Percentiles rank a stretch among this genome's conserved stretches.
Conservation (phyloP, 2,329 filamentous ascomycete species). For the Ceratocystis smalleyi region DNA sequence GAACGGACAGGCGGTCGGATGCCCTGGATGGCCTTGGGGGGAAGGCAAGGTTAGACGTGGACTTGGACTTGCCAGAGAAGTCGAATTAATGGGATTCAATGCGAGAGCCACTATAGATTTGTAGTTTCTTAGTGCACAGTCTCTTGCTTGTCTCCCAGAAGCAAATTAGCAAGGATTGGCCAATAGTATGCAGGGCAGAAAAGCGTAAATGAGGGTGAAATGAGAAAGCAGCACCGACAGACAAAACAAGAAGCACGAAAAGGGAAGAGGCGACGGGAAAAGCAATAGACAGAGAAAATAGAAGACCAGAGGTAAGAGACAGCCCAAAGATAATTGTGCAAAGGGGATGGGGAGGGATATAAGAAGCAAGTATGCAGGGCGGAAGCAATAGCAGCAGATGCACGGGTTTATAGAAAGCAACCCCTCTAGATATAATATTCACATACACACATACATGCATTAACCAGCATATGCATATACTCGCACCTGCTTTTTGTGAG, state of each 20-base stretch:
- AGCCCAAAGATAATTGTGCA: too few relatives aligned
- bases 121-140: neutral
- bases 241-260: neutral
- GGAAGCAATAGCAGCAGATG: neutral
- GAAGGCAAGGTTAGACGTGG: neutral
- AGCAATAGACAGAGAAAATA: neutral
- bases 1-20: neutral
- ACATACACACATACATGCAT: neutral
- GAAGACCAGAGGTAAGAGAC: too few relatives aligned
- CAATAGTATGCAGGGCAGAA: neutral
- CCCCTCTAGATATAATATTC: neutral
- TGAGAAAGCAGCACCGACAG: neutral
- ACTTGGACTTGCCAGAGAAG: neutral
- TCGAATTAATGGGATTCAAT: neutral
- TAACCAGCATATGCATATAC: neutral
- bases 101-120: neutral
- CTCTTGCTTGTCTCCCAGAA: neutral
- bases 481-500: neutral
- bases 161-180: neutral
- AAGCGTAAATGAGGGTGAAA: neutral
- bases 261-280: neutral
- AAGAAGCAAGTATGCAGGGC: neutral
- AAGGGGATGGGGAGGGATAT: too few relatives aligned
- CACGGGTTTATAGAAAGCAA: neutral
- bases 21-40: neutral